Base-by-base conservation (phyloP, 495 filamentous ascomycete species). In the Penicillium taxi region DNA sequence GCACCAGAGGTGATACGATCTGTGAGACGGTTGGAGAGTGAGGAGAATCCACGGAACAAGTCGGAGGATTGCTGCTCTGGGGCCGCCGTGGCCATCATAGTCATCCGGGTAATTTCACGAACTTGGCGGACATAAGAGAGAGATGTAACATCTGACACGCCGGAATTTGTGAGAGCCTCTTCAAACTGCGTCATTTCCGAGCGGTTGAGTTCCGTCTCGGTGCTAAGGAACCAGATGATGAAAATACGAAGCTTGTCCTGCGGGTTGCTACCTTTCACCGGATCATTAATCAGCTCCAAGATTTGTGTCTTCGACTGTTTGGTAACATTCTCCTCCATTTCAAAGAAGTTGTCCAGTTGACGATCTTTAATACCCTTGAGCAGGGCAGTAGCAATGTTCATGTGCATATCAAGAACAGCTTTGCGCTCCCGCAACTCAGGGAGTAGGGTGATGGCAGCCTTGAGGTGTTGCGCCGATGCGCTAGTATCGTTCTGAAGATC, bases 171-270 rank as follows among this genome's bases (percentile, higher is more conserved):
- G 19, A 99, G 68, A 0, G 87, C 83, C 67, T 93, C 82, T 57
- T 94, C 88, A 42, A 96, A 94, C 32, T 82, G 76, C 37, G 75
- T 73, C 77, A 94, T 84, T 38, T 96, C 93, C 1, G 73, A 66
- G 35, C 84, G 77, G 28, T 75, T 77, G 14, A 95, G 72, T 43
- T 96, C 86, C 41, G 86, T 83, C 55, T 96, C 93, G 2, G 86
- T 94, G 58, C 88, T 96, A 22, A 98, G 70, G 66, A 84, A 94
- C 91, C 91, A 98, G 53, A 96, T 96, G 36, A 98, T 80, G 61
- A 96, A 99, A 20, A 96, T 59, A 13, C 91, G 73, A 5, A 96
- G 74, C 59, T 96, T 96, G 48, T 99, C 91, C 9, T 77, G 62
- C 3, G 93, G 75, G 34, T 93, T 76, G 20, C 77, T 85, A 35